Evolutionary conservation across 176 grass and related monocot genomes (phyloP).

Genomic region (Carex parvula): DNA sequence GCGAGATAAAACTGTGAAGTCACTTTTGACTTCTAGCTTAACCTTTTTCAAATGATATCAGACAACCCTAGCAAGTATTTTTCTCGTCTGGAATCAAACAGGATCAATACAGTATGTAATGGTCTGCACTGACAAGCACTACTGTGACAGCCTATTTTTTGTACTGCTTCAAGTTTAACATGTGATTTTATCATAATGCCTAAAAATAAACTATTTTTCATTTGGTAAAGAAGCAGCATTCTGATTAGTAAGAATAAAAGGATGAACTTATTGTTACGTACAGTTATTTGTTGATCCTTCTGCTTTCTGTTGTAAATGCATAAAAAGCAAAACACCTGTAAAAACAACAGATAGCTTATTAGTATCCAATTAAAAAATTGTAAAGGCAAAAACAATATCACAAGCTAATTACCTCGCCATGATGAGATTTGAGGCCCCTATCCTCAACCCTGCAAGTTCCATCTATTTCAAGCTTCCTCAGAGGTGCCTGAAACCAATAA

Average conservation of each 20-base stretch:
- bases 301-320: constrained; percentile 94
- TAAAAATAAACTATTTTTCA: not conserved
- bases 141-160: not conserved
- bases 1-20: not conserved
- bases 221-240: not conserved
- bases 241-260: constrained; percentile 13
- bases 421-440: constrained; percentile 87
- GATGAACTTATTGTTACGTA: constrained; percentile 33
- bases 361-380: constrained; percentile 20
- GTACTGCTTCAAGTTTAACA: not conserved
- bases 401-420: constrained; percentile 67
- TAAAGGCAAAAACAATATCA: not conserved
- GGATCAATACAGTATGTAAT: not conserved
- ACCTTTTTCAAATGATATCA: not conserved
- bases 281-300: constrained; percentile 76
- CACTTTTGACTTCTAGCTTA: not conserved
- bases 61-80: not conserved
- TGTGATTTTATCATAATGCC: not conserved
- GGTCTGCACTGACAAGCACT: not conserved
- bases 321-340: constrained; percentile 88
- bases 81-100: not conserved
- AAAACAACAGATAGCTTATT: constrained; percentile 19
- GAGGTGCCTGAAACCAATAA: constrained; percentile 48
- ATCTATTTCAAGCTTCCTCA: constrained; percentile 64
- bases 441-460: constrained; percentile 98